Percentiles rank a stretch among this genome's conserved stretches.
Evolutionary conservation across 1,284 basidiomycete species (phyloP).

Genomic region (Agaricales sp.): DNA sequence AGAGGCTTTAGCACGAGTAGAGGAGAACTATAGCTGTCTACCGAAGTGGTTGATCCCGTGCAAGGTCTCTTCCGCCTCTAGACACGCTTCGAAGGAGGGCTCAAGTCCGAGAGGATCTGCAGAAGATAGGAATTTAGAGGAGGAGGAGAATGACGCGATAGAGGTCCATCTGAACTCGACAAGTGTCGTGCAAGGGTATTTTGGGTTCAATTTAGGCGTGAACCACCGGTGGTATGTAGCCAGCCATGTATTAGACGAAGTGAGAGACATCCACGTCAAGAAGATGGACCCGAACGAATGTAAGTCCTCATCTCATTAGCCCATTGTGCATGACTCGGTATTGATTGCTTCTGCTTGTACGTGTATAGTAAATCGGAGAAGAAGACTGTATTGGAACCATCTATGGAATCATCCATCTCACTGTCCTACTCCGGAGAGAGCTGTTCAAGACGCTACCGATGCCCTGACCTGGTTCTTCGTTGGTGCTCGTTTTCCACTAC

Average conservation of each 20-base stretch:
- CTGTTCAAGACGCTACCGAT: constrained; percentile 35
- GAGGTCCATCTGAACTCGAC: constrained; percentile 27
- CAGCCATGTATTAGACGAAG: constrained; percentile 24
- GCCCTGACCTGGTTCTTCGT: constrained; percentile 41
- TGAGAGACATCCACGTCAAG: constrained; percentile 17
- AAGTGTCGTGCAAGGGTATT: constrained; percentile 8
- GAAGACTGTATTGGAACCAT: constrained; percentile 41
- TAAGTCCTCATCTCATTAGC: constrained; percentile 11
- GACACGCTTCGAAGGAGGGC: no score
- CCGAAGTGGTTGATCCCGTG: constrained; percentile 18
- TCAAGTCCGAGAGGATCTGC: no score
- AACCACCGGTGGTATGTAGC: constrained; percentile 32
- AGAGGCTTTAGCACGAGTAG: constrained; percentile 18
- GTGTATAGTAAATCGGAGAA: constrained; percentile 29
- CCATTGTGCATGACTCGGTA: constrained; percentile 1
- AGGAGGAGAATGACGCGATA: constrained; percentile 23
- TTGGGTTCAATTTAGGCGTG: constrained; percentile 22
- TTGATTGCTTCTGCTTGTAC: not conserved
- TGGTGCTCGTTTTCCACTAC: constrained; percentile 6
- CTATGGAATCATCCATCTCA: constrained; percentile 38
- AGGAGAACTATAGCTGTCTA: constrained; percentile 14
- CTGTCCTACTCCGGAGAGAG: constrained; percentile 25
- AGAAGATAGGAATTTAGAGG: no score
- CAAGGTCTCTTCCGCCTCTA: no score
- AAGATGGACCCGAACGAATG: constrained; percentile 17